A percentile compares a stretch with the other conserved stretches of the same genome.
phyloP scores from a whole-genome alignment of 345 rosid species.

The Cardamine chenopodiifolia region DNA sequence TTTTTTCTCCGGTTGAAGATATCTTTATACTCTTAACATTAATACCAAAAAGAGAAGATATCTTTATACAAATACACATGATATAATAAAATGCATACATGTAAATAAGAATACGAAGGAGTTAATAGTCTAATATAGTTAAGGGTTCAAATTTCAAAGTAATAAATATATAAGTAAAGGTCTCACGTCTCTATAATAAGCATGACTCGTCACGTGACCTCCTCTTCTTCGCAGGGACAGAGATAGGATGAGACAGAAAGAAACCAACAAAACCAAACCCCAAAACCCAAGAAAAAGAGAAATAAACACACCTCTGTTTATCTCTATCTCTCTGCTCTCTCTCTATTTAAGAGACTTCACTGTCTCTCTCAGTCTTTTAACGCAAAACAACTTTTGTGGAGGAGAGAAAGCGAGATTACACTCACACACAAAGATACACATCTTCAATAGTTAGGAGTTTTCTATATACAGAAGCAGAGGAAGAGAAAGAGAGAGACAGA shows the following conservation, averaged over 20 bases:
- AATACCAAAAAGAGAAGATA: too few species aligned
- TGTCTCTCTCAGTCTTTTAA: constrained; percentile 48
- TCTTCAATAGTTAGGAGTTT: constrained; percentile 45
- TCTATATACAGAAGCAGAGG: constrained; percentile 44
- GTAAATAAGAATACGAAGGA: neutral
- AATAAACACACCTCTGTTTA: neutral
- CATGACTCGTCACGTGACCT: constrained; percentile 66
- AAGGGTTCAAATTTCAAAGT: constrained; percentile 41
- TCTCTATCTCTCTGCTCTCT: constrained; percentile 27
- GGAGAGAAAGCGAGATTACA: constrained; percentile 43
- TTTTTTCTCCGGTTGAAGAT: too few species aligned
- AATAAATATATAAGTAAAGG: constrained; percentile 23
- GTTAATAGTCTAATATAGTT: neutral
- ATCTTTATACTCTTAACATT: too few species aligned
- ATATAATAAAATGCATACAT: neutral
- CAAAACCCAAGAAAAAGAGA: constrained; percentile 44
- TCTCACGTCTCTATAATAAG: constrained; percentile 41
- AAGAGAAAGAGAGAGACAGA: constrained; percentile 28
- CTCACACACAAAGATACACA: constrained; percentile 38
- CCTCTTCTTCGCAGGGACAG: constrained; percentile 42
- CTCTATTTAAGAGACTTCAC: constrained; percentile 48
- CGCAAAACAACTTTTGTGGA: constrained; percentile 44
- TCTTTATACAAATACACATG: too few species aligned
- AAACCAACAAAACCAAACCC: constrained; percentile 48
- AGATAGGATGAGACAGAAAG: constrained; percentile 43